phyloP scores from a whole-genome alignment of 768 basidiomycete genomes.

The Chalciporus sphaerocephalus region DNA sequence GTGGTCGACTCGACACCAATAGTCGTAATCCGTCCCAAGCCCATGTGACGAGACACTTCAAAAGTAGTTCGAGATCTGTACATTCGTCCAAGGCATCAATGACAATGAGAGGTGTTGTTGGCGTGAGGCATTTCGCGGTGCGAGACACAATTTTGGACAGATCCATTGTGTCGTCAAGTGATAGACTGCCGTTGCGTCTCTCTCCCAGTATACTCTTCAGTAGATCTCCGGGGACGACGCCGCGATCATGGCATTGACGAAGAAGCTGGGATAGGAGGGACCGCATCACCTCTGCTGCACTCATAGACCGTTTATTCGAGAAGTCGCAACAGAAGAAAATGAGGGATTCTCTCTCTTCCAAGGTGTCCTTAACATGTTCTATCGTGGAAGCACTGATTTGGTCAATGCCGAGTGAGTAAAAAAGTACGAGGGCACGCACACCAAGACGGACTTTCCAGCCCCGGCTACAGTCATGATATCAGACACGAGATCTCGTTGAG shows the following conservation, averaged over 20 bases:
- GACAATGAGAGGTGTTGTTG: constrained; percentile 7
- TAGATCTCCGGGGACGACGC: background rate
- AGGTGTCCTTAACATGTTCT: background rate
- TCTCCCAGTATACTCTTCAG: constrained; percentile 7
- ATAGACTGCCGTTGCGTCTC: constrained; percentile 2
- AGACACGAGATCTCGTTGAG: background rate
- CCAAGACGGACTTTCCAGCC: constrained; percentile 5
- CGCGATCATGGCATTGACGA: background rate
- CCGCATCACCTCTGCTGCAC: constrained; percentile 13
- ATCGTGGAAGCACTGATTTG: constrained; percentile 1
- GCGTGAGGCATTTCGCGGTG: background rate
- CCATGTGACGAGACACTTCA: constrained; percentile 5
- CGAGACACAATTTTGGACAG: background rate
- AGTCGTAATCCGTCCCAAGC: background rate
- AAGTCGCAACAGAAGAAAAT: constrained; percentile 26
- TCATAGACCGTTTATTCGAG: constrained; percentile 1
- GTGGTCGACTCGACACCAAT: constrained; percentile 10
- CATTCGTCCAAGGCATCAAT: constrained; percentile 26
- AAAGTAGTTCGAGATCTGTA: constrained; percentile 5
- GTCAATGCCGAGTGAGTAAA: background rate
- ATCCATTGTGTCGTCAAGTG: background rate
- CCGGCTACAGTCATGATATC: background rate
- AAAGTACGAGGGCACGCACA: background rate
- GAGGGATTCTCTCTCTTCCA: background rate
- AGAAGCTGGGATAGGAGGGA: constrained; percentile 20